These are phyloP conservation scores for Manihot esculenta DNA, from an alignment of 441 rosid genomes.

Conservation along the genomic window DNA sequence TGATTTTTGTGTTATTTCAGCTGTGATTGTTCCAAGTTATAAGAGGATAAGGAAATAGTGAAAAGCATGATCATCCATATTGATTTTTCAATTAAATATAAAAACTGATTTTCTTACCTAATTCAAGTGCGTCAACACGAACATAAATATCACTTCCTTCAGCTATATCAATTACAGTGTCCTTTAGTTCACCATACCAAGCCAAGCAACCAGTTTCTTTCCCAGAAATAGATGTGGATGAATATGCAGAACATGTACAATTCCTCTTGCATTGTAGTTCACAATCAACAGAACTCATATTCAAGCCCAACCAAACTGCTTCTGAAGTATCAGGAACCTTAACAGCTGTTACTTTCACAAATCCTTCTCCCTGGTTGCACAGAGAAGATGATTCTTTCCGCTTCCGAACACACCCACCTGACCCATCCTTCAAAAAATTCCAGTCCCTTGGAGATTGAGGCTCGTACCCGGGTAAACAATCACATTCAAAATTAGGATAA, in stretches of 20 bases:
- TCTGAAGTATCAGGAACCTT: conserved; percentile 27
- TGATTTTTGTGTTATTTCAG: too few relatives aligned
- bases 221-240: neutral
- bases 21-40: too few relatives aligned
- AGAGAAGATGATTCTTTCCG: neutral
- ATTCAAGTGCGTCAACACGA: conserved; percentile 21
- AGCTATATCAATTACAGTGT: neutral
- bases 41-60: too few relatives aligned
- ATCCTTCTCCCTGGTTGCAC: conserved; percentile 23
- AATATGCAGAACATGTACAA: conserved; percentile 17
- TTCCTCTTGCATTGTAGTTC: conserved; percentile 19
- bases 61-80: too few relatives aligned
- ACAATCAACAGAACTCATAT: conserved; percentile 3
- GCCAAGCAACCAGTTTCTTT: conserved; percentile 10
- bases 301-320: conserved; percentile 5
- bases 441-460: neutral
- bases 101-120: too few relatives aligned
- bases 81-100: too few relatives aligned
- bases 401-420: conserved; percentile 29
- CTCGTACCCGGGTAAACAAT: conserved; percentile 30
- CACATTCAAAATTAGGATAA: conserved; percentile 10
- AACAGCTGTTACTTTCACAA: conserved; percentile 18
- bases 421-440: conserved; percentile 14
- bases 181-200: conserved; percentile 14
- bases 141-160: conserved; percentile 7